Percentiles rank a stretch among this genome's conserved stretches.
phyloP scores from a whole-genome alignment of 148 eudicot genomes.

The Arbutus unedo region DNA sequence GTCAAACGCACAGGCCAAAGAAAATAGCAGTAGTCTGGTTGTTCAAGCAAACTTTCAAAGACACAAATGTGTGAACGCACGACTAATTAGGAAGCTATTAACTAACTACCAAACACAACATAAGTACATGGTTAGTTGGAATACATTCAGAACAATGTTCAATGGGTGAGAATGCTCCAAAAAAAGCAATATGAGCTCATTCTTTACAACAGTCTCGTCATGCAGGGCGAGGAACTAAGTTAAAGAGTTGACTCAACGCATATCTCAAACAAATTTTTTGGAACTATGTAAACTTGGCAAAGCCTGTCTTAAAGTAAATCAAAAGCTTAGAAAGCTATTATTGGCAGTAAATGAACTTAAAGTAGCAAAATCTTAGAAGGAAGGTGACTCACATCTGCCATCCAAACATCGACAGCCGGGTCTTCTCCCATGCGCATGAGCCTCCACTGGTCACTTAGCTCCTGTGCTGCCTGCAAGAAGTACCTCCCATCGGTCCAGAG shows the following conservation, averaged over 20 bases:
- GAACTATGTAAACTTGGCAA: neutral
- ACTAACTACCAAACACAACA: neutral
- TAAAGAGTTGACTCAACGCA: conserved; percentile 3
- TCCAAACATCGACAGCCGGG: conserved; percentile 78
- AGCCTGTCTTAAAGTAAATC: neutral
- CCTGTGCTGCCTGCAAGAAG: conserved; percentile 75
- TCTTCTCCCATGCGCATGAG: conserved; percentile 97
- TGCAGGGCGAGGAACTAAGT: neutral
- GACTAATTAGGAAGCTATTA: conserved; percentile 3
- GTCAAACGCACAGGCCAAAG: neutral
- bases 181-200: neutral
- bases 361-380: neutral
- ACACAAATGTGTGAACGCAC: neutral
- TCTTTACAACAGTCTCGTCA: neutral
- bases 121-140: neutral
- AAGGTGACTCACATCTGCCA: conserved; percentile 71
- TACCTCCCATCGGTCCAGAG: conserved; percentile 98
- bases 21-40: neutral
- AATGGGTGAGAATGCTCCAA: neutral
- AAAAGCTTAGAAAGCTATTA: neutral
- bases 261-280: neutral
- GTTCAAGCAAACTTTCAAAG: neutral
- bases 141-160: neutral
- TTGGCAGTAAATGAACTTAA: neutral
- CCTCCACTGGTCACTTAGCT: conserved; percentile 73